Conservation (phyloP, 192 early-diverging fungal species). For the Podila horticola region DNA sequence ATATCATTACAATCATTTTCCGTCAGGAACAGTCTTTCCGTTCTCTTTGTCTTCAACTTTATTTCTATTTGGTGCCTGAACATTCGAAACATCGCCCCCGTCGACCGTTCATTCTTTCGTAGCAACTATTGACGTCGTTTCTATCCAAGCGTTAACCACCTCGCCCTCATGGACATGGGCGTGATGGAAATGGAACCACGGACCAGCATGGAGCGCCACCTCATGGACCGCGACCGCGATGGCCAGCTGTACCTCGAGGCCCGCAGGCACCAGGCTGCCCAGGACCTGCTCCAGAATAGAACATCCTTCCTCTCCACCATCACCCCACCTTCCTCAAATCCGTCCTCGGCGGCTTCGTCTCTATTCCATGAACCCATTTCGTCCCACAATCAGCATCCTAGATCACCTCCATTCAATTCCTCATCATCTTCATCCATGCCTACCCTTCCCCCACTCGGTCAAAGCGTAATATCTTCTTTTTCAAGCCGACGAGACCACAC, state of each 20-base stretch:
- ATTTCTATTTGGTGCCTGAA: too few relatives aligned
- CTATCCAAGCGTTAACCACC: background rate
- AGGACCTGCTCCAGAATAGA: conserved; percentile 38
- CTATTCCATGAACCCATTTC: conserved; percentile 25
- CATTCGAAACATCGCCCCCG: background rate
- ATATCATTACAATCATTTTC: too few relatives aligned
- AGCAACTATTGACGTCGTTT: background rate
- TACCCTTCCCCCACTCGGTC: background rate
- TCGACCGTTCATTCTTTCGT: too few relatives aligned
- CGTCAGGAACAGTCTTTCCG: too few relatives aligned
- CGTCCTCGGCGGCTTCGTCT: conserved; percentile 41
- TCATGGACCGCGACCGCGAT: conserved; percentile 48
- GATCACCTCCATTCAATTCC: background rate
- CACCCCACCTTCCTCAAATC: conserved; percentile 41
- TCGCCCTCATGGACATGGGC: conserved; percentile 7
- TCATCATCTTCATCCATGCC: conserved; percentile 4
- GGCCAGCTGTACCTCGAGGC: conserved; percentile 44
- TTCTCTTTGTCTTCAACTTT: too few relatives aligned
- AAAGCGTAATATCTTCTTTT: too few relatives aligned
- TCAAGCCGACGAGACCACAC: background rate
- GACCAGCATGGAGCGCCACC: conserved; percentile 41
- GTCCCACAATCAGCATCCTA: background rate
- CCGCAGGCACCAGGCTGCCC: conserved; percentile 26
- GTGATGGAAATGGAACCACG: conserved; percentile 31
- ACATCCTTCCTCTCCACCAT: conserved; percentile 52